Base-by-base conservation (phyloP, 2,329 filamentous ascomycete species). In the Exophiala viscosa region DNA sequence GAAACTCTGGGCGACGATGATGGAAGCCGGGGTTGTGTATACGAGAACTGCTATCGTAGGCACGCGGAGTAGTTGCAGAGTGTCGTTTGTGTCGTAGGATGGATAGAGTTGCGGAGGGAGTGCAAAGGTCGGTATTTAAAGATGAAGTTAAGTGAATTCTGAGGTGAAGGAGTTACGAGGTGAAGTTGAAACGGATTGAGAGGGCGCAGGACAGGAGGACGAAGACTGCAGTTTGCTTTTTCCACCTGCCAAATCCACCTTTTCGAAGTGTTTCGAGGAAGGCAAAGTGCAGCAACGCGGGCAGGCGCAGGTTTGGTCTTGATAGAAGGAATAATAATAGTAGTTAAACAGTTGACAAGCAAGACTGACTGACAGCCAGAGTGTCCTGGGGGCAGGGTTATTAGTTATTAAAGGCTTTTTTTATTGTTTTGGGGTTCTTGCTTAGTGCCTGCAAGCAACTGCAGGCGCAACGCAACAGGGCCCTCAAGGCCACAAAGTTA, bases 1-100 rank as follows among this genome's bases (percentile, higher is more conserved):
- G 58, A 47, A 52, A 57, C 54, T 50, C 20, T 23, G 54, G 39
- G 51, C 49, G 42, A 49, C 58, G 53, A 60, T 58, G 58, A 60
- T 58, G 55, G 53, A 58, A 55, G 54, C 48, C 50, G 58, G 58
- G 58, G 40, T 23, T 42, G 18, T 42, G 52, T 28, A 28, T 28
- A 44, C 43, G 43, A 50, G 32, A 45, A 43, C 40, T 13, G 20
- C 40, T 28, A 33, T 23, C 34, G 31, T 43, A 49, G 46, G 50
- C 39, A 49, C 51, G 14, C 33, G 50, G 54, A 39, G 31, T 42
- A 36, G 39, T 48, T 38, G 48, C 15, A 43, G 52, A 51, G 31
- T n/a, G 18, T 42, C 15, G 36, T 20, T 13, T 17, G 45, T 44
- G 31, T 40, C 31, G 52, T 31, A 36, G 51, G 39, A 40, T 46